Percentiles rank a stretch among this genome's conserved stretches.
Conservation (phyloP, 495 filamentous ascomycete species). For the Penicillium manginii region DNA sequence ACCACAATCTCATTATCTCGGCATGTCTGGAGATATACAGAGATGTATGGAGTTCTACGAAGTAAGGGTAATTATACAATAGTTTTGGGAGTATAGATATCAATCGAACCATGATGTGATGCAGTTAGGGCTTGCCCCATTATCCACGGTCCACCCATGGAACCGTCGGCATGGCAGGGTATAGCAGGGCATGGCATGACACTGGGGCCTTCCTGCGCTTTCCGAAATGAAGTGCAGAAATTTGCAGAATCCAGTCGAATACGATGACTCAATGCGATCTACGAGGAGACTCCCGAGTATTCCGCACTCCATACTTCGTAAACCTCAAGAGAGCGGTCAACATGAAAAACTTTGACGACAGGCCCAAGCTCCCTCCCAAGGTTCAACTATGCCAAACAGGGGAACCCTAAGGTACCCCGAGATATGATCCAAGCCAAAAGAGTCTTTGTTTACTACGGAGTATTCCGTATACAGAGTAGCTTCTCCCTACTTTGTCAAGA, state of each 20-base stretch:
- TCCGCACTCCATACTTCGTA: background rate
- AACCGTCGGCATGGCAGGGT: background rate
- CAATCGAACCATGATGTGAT: background rate
- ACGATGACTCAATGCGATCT: background rate
- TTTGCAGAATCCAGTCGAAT: background rate
- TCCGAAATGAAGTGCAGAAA: constrained; percentile 1
- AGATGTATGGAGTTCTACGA: background rate
- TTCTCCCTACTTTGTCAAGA: too few species aligned
- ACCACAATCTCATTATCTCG: background rate
- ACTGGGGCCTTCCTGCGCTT: background rate
- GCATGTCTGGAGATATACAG: background rate
- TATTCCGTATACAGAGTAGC: too few species aligned
- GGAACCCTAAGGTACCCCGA: background rate
- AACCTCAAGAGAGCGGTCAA: constrained; percentile 1
- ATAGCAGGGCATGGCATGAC: constrained; percentile 2
- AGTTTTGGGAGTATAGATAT: too few species aligned
- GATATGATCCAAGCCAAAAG: background rate
- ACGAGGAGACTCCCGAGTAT: background rate
- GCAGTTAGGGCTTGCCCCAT: background rate
- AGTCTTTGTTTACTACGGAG: background rate
- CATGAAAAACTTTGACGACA: background rate
- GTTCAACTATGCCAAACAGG: background rate
- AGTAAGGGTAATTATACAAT: too few species aligned
- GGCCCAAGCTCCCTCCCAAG: constrained; percentile 4
- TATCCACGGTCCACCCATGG: background rate